A percentile compares a stretch with the other conserved stretches of the same genome.
These are phyloP conservation scores for Cyberlindnera veronae DNA, from an alignment of 805 yeast genomes.

Conservation along the genomic window DNA sequence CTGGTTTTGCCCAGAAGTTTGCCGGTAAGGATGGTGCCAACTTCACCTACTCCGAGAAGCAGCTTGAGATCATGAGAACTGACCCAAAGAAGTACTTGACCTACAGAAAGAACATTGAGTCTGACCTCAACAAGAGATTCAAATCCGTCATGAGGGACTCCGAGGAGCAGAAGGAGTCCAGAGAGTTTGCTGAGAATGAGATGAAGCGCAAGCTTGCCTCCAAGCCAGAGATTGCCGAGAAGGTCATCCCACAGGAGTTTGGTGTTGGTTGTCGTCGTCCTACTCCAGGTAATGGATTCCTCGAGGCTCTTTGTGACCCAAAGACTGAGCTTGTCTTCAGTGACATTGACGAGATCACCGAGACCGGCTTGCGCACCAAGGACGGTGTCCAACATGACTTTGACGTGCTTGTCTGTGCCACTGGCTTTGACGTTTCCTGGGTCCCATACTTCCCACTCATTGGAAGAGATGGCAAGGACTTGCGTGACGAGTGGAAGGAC, in stretches of 20 bases:
- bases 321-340: constrained; percentile 3
- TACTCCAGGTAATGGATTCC: constrained; percentile 2
- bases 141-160: constrained; percentile 2
- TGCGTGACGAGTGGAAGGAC: constrained; percentile 4
- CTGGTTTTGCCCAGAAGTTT: constrained; percentile 4
- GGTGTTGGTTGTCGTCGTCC: constrained; percentile 5
- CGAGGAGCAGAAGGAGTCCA: constrained; percentile 1
- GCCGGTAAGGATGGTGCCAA: constrained; percentile 4
- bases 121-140: constrained; percentile 2
- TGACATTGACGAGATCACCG: constrained; percentile 2
- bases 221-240: constrained; percentile 2
- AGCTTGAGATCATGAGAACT: constrained; percentile 1
- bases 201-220: constrained; percentile 3
- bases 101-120: constrained; percentile 3
- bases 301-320: constrained; percentile 2
- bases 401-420: constrained; percentile 2
- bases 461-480: constrained; percentile 1
- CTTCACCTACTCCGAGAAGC: constrained; percentile 2
- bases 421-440: constrained; percentile 3
- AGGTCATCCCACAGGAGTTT: constrained; percentile 3
- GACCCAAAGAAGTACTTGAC: constrained; percentile 1
- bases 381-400: constrained; percentile 3
- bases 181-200: constrained; percentile 1
- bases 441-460: constrained; percentile 4
- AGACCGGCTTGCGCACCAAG: not conserved